These are phyloP conservation scores for Beta macrorhiza DNA, from an alignment of 179 eudicot genomes.

Conservation along the genomic window DNA sequence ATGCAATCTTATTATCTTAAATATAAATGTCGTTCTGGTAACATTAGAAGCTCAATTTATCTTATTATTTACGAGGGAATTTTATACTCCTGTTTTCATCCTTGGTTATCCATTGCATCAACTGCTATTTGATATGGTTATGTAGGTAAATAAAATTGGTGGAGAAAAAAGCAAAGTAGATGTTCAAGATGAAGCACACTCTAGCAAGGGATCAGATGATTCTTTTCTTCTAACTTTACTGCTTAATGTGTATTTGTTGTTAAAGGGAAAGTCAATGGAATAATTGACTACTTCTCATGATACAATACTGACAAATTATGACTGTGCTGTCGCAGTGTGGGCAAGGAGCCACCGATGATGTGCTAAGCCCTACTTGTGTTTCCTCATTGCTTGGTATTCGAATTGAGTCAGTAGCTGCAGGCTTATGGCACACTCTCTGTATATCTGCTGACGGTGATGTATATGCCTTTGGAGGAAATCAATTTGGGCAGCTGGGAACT, in stretches of 20 bases:
- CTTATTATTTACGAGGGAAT: not conserved
- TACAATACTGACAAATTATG: constrained; percentile 15
- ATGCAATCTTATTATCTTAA: not conserved
- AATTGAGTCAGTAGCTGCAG: constrained; percentile 77
- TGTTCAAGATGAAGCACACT: constrained; percentile 43
- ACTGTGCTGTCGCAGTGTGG: constrained; percentile 67
- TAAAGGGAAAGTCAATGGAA: constrained; percentile 1
- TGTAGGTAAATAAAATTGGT: constrained; percentile 55
- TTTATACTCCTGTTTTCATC: not conserved
- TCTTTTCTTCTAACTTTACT: constrained; percentile 23
- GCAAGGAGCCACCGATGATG: constrained; percentile 95
- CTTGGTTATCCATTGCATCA: constrained; percentile 8
- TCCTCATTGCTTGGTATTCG: constrained; percentile 77
- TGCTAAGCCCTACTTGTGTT: constrained; percentile 88
- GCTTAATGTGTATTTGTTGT: constrained; percentile 1
- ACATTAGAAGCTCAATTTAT: not conserved
- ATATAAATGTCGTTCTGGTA: not conserved
- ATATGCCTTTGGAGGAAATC: constrained; percentile 95
- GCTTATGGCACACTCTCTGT: constrained; percentile 93
- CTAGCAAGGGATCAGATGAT: constrained; percentile 38
- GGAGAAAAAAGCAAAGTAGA: constrained; percentile 46
- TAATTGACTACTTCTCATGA: constrained; percentile 8
- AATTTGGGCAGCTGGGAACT: constrained; percentile 98
- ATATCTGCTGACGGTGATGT: constrained; percentile 86
- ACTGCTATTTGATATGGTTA: constrained; percentile 30